Base-by-base conservation (phyloP, 2,329 filamentous ascomycete species). In the Paraphaeosphaeria sporulosa region DNA sequence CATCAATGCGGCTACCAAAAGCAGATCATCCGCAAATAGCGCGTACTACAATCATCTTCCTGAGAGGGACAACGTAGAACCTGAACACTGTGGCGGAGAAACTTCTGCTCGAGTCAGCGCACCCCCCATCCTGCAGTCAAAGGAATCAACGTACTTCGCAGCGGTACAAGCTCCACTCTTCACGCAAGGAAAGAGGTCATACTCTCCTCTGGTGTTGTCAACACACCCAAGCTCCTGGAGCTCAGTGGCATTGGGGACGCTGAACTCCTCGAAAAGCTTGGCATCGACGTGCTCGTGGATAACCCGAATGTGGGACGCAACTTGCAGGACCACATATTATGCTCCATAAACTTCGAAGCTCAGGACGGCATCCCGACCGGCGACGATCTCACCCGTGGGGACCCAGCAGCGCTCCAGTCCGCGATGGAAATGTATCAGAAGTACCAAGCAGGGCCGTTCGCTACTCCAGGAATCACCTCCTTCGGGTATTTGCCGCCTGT, bases 141-240 rank as follows among this genome's bases (percentile, higher is more conserved):
- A 40, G 48, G 32, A 3, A 10, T 49, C 46, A 12, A 12, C 25
- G 25, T 48, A 27, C 9, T 3, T 6, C 23, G 17, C 21, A 51
- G 40, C 32, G 36, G 34, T 13, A 42, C 1, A 12, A 43, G 12
- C 6, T 30, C 48, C 10, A 30, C 15, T 1, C 4, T 42, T 4
- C 21, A 30, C 17, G 50, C 64, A 44, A 52, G 49, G 17, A 55
- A 57, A 55, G 87, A 89, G 66, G 80, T 89, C 12, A 81, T 90
- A 32, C 67, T 90, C 1, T 84, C 84, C 0, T 87, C 87, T 1
- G 82, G 79, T 25, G 55, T 58, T 6, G 76, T 89, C 25, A 79
- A 86, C 59, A 86, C 86, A 0, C 87, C 88, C 0, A 85, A 88
- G 68, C 71, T 90, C 3, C 78, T 90, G 1, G 86, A 90, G 63